Conservation (phyloP, 2,329 filamentous ascomycete genomes). For the Amauroascus verrucosus region DNA sequence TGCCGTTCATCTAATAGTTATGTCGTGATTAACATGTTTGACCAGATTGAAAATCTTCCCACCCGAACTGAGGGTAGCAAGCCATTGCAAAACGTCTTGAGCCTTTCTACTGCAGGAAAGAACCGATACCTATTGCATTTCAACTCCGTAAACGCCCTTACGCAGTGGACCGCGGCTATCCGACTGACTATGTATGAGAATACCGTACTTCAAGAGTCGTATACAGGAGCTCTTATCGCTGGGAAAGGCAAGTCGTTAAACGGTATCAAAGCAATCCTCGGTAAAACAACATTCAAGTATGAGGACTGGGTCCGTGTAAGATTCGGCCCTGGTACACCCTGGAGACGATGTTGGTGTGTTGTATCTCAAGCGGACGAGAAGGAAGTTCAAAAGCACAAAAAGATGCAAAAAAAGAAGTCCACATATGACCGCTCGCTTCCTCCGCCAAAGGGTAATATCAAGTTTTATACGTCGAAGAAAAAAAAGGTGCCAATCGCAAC, state of each 20-base stretch:
- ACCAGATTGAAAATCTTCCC: slow-evolving; percentile 75
- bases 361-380: slow-evolving; percentile 90
- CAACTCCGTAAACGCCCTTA: slow-evolving; percentile 82
- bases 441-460: slow-evolving; percentile 74
- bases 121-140: slow-evolving; percentile 96
- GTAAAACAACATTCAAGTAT: slow-evolving; percentile 62
- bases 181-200: slow-evolving; percentile 91
- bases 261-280: slow-evolving; percentile 82
- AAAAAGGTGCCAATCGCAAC: slow-evolving; percentile 84
- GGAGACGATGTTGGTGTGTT: slow-evolving; percentile 95
- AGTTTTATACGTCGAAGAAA: slow-evolving; percentile 91
- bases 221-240: slow-evolving; percentile 89
- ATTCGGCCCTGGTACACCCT: slow-evolving; percentile 91
- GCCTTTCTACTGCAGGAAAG: slow-evolving; percentile 86
- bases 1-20: slow-evolving; percentile 1
- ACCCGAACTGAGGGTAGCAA: slow-evolving; percentile 69
- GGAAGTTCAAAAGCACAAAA: slow-evolving; percentile 72
- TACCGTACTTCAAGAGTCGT: slow-evolving; percentile 84
- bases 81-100: slow-evolving; percentile 85
- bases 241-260: slow-evolving; percentile 85
- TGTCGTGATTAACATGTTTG: slow-evolving; percentile 16
- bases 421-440: slow-evolving; percentile 68
- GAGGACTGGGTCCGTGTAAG: slow-evolving; percentile 93
- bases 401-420: slow-evolving; percentile 69
- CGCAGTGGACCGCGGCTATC: slow-evolving; percentile 93